Base-by-base conservation (phyloP, 108 stramenopile species). In the Ochromonas danica region DNA sequence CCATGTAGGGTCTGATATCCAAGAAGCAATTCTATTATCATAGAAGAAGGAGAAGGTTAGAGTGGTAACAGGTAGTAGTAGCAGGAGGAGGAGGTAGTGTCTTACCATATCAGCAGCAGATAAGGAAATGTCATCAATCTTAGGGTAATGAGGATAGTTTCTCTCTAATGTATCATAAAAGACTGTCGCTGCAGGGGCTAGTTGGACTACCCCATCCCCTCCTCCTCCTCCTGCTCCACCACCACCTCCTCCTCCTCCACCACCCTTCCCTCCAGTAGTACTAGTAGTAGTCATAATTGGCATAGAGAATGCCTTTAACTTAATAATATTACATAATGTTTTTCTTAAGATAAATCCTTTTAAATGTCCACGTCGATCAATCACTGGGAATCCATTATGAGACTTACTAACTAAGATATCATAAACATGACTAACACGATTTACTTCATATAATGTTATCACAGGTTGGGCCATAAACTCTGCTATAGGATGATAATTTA, bases 381-480 rank as follows among this genome's bases (percentile, higher is more conserved):
- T 22, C 14, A 75, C 72, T 28, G 72, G 72, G 40, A 75, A 75
- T 10, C 72, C 72, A 41, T 75, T 75, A 36, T 75, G 72, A 33
- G 27, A 14, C 22, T 45, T 75, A 38, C 10, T 60, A 6, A 33
- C 6, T 25, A 75, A 33, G 10, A 75, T 42, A 33, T 41, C 14
- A 60, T 57, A 25, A 6, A 75, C 72, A 6, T 3, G 6, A 60
- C 72, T 33, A 28, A 75, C 72, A 33, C 51, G 43, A 45, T 75
- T 60, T 6, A 75, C 25, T 60, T 60, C 51, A 60, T 75, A 35
- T 33, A 75, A 42, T 10, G 45, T 57, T 28, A 57, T 57, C 45
- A 75, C 72, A 6, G 72, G 72, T 57, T 75, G 72, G 6, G 72
- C 36, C 72, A 75, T 75, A 10, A 75, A 35, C 6, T 75, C 72